phyloP scores from a whole-genome alignment of 2,329 filamentous ascomycete species.

The Apiospora phragmitis region DNA sequence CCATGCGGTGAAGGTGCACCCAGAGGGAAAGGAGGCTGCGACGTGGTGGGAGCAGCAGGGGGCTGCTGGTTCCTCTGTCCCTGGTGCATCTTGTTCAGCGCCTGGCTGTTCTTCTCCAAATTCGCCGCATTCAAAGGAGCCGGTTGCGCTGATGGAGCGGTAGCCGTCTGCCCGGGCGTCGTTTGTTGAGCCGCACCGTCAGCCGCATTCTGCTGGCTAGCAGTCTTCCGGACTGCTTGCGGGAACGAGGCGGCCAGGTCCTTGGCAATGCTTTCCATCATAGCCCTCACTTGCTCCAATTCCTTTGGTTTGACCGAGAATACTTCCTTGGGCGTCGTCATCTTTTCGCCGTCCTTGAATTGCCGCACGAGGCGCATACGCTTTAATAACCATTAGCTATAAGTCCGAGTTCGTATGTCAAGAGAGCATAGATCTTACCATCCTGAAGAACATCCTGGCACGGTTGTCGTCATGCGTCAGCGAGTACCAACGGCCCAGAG shows the following conservation, averaged over 20 bases:
- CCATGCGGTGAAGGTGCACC: slow-evolving; percentile 59
- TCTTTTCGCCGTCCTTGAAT: slow-evolving; percentile 42
- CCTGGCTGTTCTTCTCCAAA: slow-evolving; percentile 52
- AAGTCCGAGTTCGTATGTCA: background rate
- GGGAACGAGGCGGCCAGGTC: slow-evolving; percentile 38
- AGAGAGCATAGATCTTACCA: slow-evolving; percentile 39
- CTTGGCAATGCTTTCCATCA: slow-evolving; percentile 54
- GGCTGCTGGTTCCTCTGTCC: slow-evolving; percentile 49
- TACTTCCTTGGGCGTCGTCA: slow-evolving; percentile 44
- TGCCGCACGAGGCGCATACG: slow-evolving; percentile 54
- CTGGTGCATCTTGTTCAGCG: slow-evolving; percentile 47
- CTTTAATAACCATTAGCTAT: slow-evolving; percentile 41
- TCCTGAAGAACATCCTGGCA: slow-evolving; percentile 53
- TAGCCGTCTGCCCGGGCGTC: slow-evolving; percentile 30
- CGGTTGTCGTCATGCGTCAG: slow-evolving; percentile 50
- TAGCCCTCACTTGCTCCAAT: slow-evolving; percentile 46
- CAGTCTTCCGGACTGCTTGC: background rate
- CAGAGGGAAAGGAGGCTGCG: slow-evolving; percentile 58
- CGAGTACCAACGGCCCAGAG: slow-evolving; percentile 48
- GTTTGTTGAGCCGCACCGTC: slow-evolving; percentile 25
- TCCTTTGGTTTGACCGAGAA: slow-evolving; percentile 56
- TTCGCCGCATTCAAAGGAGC: slow-evolving; percentile 47
- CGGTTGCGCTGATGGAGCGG: slow-evolving; percentile 27
- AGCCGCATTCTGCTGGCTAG: slow-evolving; percentile 1
- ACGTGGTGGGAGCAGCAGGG: slow-evolving; percentile 57